A percentile compares a stretch with the other conserved stretches of the same genome.
phyloP scores from a whole-genome alignment of 2,329 filamentous ascomycete species.

The Microsporum audouinii region DNA sequence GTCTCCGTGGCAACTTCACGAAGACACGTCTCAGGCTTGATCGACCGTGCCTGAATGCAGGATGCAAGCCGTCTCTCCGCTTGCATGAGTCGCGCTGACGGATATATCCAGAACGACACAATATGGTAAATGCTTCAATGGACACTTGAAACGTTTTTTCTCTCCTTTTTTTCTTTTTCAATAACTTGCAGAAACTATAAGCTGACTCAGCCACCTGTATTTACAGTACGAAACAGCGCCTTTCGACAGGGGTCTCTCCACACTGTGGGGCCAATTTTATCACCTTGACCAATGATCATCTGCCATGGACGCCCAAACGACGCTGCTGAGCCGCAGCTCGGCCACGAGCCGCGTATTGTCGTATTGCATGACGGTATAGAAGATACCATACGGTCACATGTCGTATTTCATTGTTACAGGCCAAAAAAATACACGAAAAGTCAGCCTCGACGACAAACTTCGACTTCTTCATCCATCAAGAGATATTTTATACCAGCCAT shows the following conservation, averaged over 20 bases:
- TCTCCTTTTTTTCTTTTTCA: neutral
- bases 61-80: neutral
- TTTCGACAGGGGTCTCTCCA: neutral
- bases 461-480: neutral
- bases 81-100: neutral
- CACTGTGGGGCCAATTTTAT: neutral
- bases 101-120: neutral
- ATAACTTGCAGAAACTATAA: neutral
- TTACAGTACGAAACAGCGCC: neutral
- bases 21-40: neutral
- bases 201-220: neutral
- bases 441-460: neutral
- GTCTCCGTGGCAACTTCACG: neutral
- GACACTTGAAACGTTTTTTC: neutral
- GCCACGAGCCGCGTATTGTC: constrained; percentile 3
- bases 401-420: neutral
- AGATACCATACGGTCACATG: neutral
- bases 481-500: neutral
- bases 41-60: neutral
- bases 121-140: neutral
- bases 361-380: neutral
- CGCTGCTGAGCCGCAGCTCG: constrained; percentile 4
- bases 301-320: neutral
- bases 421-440: neutral
- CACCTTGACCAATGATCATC: neutral